These are phyloP conservation scores for Gyrodon lividus DNA, from an alignment of 768 basidiomycete genomes.

Conservation along the genomic window DNA sequence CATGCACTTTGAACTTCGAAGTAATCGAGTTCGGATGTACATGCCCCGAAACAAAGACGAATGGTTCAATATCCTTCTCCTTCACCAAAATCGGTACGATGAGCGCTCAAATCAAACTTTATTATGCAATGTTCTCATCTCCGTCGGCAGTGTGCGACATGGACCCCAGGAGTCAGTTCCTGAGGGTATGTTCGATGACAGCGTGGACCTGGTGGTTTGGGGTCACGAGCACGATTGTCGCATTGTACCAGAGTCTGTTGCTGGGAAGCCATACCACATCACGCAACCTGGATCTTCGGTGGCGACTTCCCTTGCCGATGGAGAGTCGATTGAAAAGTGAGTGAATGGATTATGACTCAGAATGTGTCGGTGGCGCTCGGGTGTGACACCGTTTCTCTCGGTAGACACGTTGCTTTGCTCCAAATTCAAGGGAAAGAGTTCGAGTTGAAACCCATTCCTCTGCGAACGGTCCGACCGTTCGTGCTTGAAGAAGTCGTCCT, in stretches of 20 bases:
- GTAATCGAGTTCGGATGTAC: conserved; percentile 94
- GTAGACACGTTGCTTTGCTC: conserved; percentile 87
- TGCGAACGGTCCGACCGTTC: conserved; percentile 93
- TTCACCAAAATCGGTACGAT: conserved; percentile 92
- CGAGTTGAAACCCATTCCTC: conserved; percentile 77
- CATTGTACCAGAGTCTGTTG: conserved; percentile 85
- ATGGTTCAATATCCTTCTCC: conserved; percentile 92
- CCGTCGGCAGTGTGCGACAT: conserved; percentile 73
- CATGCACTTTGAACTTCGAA: conserved; percentile 94
- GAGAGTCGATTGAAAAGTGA: conserved; percentile 90
- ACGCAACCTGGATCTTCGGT: conserved; percentile 94
- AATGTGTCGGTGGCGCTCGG: neutral
- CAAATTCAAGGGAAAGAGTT: conserved; percentile 88
- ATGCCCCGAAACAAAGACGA: conserved; percentile 88
- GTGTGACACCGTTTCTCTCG: neutral
- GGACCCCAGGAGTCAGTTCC: conserved; percentile 94
- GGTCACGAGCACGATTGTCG: conserved; percentile 99
- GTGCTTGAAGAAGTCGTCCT: conserved; percentile 81
- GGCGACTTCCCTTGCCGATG: conserved; percentile 91
- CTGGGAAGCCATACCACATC: conserved; percentile 89
- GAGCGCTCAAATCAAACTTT: neutral
- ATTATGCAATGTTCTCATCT: conserved; percentile 12
- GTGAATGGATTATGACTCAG: conserved; percentile 1
- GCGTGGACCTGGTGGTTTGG: conserved; percentile 92
- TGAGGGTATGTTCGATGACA: conserved; percentile 96